phyloP scores from a whole-genome alignment of 2,329 filamentous ascomycete genomes.

The Onygenales sp. region DNA sequence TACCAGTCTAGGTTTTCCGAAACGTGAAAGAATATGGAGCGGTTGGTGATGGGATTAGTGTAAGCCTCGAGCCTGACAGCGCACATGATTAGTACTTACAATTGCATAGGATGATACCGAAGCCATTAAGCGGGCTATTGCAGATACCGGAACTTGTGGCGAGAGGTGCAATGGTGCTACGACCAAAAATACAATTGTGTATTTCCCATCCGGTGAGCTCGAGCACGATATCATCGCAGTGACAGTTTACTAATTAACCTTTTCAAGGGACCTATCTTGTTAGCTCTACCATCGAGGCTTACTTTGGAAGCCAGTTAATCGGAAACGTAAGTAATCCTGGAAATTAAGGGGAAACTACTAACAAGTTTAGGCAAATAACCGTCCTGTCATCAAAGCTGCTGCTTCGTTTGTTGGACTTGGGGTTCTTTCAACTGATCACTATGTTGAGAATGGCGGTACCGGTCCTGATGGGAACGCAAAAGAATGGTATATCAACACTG shows the following conservation, averaged over 20 bases:
- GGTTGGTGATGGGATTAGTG: constrained; percentile 3
- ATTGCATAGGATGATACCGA: constrained; percentile 3
- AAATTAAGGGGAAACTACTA: neutral
- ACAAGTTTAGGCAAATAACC: neutral
- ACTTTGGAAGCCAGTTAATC: constrained; percentile 14
- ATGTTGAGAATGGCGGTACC: constrained; percentile 28
- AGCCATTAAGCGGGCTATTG: constrained; percentile 1
- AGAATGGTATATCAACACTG: constrained; percentile 62
- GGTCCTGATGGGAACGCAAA: constrained; percentile 40
- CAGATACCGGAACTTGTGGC: constrained; percentile 9
- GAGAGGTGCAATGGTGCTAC: constrained; percentile 12
- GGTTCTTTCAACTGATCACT: constrained; percentile 73
- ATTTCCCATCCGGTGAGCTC: constrained; percentile 46
- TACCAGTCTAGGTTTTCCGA: constrained; percentile 1
- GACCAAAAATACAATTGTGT: constrained; percentile 13
- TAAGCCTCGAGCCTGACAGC: neutral
- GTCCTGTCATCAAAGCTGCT: constrained; percentile 39
- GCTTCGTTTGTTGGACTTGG: constrained; percentile 65
- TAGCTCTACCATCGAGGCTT: constrained; percentile 10
- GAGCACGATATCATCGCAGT: too few relatives aligned
- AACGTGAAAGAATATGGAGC: constrained; percentile 5
- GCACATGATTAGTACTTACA: neutral
- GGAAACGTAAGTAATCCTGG: constrained; percentile 26
- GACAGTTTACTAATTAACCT: too few relatives aligned
- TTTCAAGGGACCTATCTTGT: constrained; percentile 23